A percentile compares a stretch with the other conserved stretches of the same genome.
phyloP scores from a whole-genome alignment of 1,284 basidiomycete species.

The Phlebopus sp. region DNA sequence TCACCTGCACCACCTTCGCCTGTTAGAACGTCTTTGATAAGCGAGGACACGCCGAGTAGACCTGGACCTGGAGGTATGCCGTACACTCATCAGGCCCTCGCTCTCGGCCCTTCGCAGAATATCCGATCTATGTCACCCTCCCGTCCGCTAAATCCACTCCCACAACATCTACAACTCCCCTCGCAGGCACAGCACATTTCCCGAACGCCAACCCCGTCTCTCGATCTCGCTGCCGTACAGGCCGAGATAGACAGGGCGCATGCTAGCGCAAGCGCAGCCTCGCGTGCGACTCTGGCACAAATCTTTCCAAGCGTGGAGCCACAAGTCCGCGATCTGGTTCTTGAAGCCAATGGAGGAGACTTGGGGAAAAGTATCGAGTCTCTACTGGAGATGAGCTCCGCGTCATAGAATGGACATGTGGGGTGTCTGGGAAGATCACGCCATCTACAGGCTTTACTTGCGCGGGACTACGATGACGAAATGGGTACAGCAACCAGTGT shows the following conservation, averaged over 20 bases:
- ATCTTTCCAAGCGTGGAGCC: constrained; percentile 82
- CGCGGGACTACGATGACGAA: background rate
- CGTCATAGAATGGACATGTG: constrained; percentile 20
- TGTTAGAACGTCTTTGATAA: constrained; percentile 16
- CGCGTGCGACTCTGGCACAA: constrained; percentile 72
- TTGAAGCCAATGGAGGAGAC: constrained; percentile 87
- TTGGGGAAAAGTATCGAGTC: constrained; percentile 86
- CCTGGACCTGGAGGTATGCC: constrained; percentile 30
- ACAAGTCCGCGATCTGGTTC: constrained; percentile 82
- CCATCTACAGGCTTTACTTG: background rate
- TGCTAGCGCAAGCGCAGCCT: constrained; percentile 61
- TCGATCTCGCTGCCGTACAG: constrained; percentile 70
- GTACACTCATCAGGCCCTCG: constrained; percentile 41
- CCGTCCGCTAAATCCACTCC: constrained; percentile 26
- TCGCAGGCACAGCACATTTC: constrained; percentile 44
- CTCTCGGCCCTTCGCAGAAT: constrained; percentile 39
- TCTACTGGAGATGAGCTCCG: constrained; percentile 73
- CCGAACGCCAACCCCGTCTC: constrained; percentile 64
- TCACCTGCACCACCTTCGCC: constrained; percentile 35
- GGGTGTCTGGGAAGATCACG: background rate
- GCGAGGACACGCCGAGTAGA: constrained; percentile 48
- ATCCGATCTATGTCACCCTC: constrained; percentile 13
- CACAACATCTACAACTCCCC: constrained; percentile 45
- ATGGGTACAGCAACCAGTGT: background rate
- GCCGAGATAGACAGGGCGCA: constrained; percentile 79